Percentiles rank a stretch among this genome's conserved stretches.
These are phyloP conservation scores for Zygosaccharomyces pseudobailii DNA, from an alignment of 1,139 yeast genomes.

Conservation along the genomic window DNA sequence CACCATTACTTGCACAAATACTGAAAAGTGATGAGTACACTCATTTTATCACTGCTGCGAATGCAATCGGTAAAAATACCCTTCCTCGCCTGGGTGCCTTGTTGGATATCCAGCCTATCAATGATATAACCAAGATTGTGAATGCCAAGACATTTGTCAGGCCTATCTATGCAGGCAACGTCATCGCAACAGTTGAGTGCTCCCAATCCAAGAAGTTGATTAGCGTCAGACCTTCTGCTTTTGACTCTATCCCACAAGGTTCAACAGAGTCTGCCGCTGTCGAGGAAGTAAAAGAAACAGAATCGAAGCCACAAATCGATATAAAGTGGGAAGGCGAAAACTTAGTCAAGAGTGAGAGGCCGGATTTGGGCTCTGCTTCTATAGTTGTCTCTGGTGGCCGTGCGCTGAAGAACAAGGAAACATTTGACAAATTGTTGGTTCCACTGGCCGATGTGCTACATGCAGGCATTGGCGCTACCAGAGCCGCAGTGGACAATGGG, in stretches of 20 bases:
- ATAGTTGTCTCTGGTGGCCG: slow-evolving; percentile 90
- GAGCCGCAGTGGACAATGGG: slow-evolving; percentile 97
- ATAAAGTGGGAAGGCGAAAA: slow-evolving; percentile 36
- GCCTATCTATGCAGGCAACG: slow-evolving; percentile 96
- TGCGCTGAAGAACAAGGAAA: slow-evolving; percentile 85
- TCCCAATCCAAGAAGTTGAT: slow-evolving; percentile 61
- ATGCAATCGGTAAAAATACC: slow-evolving; percentile 81
- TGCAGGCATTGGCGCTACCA: slow-evolving; percentile 96
- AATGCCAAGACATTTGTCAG: slow-evolving; percentile 72
- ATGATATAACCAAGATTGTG: slow-evolving; percentile 70
- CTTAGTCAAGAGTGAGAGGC: slow-evolving; percentile 74
- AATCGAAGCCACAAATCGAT: slow-evolving; percentile 7
- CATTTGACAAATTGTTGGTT: slow-evolving; percentile 67
- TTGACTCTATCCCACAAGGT: slow-evolving; percentile 50
- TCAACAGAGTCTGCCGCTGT: slow-evolving; percentile 42
- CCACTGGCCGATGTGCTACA: slow-evolving; percentile 77
- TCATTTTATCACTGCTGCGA: slow-evolving; percentile 76
- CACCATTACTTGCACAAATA: slow-evolving; percentile 52
- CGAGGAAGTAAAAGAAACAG: slow-evolving; percentile 43
- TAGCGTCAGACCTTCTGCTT: slow-evolving; percentile 83
- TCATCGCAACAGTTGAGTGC: slow-evolving; percentile 74
- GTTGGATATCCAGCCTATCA: slow-evolving; percentile 80
- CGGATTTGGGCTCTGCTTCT: slow-evolving; percentile 81
- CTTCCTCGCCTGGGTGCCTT: slow-evolving; percentile 85
- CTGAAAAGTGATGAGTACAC: slow-evolving; percentile 47